A percentile compares a stretch with the other conserved stretches of the same genome.
These are phyloP conservation scores for Luffa acutangula DNA, from an alignment of 306 rosid species.

Conservation along the genomic window DNA sequence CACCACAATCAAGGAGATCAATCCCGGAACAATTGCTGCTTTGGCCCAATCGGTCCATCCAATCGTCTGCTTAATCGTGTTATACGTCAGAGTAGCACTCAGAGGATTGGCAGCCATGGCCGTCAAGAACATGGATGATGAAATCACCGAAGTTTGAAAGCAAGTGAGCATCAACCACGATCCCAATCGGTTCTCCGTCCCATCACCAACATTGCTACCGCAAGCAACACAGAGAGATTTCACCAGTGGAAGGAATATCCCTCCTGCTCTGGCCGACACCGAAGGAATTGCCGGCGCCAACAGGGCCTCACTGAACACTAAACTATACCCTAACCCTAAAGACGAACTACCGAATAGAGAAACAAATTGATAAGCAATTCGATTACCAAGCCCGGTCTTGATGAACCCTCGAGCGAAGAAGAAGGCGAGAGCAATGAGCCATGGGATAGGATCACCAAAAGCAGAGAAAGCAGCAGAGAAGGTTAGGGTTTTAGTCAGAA, in stretches of 20 bases:
- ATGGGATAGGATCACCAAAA: conserved; percentile 91
- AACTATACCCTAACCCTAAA: conserved; percentile 82
- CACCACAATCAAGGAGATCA: conserved; percentile 74
- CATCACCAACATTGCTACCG: conserved; percentile 91
- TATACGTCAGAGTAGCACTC: conserved; percentile 61
- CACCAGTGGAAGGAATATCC: conserved; percentile 83
- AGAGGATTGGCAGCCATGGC: conserved; percentile 98
- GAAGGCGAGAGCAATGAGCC: conserved; percentile 91
- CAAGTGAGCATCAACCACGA: conserved; percentile 98
- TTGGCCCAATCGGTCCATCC: conserved; percentile 98
- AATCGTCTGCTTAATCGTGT: conserved; percentile 68
- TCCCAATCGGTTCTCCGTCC: conserved; percentile 66
- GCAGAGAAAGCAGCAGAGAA: conserved; percentile 90
- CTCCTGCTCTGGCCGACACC: conserved; percentile 90
- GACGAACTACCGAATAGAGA: conserved; percentile 89
- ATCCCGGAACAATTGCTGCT: conserved; percentile 84
- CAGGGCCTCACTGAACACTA: conserved; percentile 89
- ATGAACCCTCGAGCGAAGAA: conserved; percentile 95
- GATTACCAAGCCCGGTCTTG: conserved; percentile 88
- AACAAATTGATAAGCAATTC: conserved; percentile 86
- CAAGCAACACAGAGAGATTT: conserved; percentile 86
- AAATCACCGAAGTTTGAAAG: conserved; percentile 87
- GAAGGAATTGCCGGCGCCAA: conserved; percentile 96
- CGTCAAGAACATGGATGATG: conserved; percentile 94
- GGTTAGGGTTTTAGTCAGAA: conserved; percentile 77